Evolutionary conservation across 345 rosid genomes (phyloP), one percentile per base, ranked within the genome.

Genomic region (Eucalyptus camaldulensis): DNA sequence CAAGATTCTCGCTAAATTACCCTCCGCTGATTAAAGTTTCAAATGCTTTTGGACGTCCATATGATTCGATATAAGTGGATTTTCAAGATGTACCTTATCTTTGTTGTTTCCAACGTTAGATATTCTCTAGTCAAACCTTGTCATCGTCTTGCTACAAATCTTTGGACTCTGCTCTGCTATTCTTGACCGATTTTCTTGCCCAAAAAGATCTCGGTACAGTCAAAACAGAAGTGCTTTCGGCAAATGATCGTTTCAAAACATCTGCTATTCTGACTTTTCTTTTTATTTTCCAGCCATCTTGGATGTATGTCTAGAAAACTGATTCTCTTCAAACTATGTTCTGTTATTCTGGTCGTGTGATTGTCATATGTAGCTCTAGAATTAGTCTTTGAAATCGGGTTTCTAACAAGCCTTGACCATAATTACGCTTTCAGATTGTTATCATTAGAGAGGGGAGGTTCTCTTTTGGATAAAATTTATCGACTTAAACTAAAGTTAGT

Each of bases 131-230:
- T 65, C 76, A 4, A 65, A 65, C 37, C 76, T n/a, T 65, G 76
- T 62, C 72, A 62, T 62, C 5, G 33, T 14, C 21, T 65, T 65
- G 76, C 40, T 65, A 65, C 33, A n/a, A 15, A 65, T 65, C 37
- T 8, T 2, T 65, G 76, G 37, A 65, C 76, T 65, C 37, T 65
- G 76, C 37, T n/a, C 19, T n/a, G 76, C 10, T 65, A 65, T 15
- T 4, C 21, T 65, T 65, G 33, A n/a, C 76, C 76, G 7, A n/a
- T 65, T 65, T 65, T 65, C 5, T 65, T 65, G 21, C 76, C 31
- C 0, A 27, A 62, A 62, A 65, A n/a, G 5, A 65, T 65, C 37
- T 65, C 9, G 5, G 6, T n/a, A 0, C 0, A 65, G 40, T n/a
- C 76, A 65, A 65, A 65, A 65, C 76, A n/a, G 76, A 65, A 62